Percentiles rank a stretch among this genome's conserved stretches.
Conservation (phyloP, 2,329 filamentous ascomycete species). For the Elsinoe fawcettii region DNA sequence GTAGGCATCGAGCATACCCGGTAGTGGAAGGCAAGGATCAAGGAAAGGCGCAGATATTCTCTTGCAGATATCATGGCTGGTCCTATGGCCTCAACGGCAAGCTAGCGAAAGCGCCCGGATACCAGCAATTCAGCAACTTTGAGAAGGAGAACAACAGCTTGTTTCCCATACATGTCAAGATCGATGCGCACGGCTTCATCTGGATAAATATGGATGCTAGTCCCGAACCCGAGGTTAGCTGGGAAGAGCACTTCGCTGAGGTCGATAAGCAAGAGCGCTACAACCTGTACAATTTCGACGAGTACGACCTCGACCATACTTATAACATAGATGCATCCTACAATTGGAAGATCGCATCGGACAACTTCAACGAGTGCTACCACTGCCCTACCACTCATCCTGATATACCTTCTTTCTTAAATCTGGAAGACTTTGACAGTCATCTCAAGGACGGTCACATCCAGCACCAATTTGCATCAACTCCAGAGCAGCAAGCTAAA, state of each 20-base stretch:
- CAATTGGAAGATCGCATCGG: constrained; percentile 55
- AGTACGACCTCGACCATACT: constrained; percentile 51
- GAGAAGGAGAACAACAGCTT: constrained; percentile 50
- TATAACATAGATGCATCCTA: constrained; percentile 52
- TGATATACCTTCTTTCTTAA: constrained; percentile 47
- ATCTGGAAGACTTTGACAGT: constrained; percentile 48
- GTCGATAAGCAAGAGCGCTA: constrained; percentile 42
- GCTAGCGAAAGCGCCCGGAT: constrained; percentile 54
- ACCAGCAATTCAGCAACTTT: constrained; percentile 49
- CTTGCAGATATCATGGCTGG: constrained; percentile 58
- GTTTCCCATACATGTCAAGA: constrained; percentile 47
- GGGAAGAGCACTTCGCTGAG: constrained; percentile 46
- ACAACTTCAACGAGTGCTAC: constrained; percentile 61
- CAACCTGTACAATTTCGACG: constrained; percentile 41
- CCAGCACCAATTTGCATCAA: constrained; percentile 38
- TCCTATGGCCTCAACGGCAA: constrained; percentile 52
- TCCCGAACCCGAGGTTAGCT: constrained; percentile 41
- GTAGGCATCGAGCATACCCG: constrained; percentile 49
- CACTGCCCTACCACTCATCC: constrained; percentile 53
- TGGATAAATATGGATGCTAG: constrained; percentile 50
- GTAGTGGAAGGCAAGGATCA: constrained; percentile 43
- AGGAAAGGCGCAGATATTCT: constrained; percentile 47
- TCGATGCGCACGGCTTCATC: constrained; percentile 42
- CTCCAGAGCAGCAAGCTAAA: constrained; percentile 39
- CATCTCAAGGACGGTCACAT: constrained; percentile 43